Evolutionary conservation across 441 rosid species (phyloP).

Genomic region (Aquilaria agallochum): DNA sequence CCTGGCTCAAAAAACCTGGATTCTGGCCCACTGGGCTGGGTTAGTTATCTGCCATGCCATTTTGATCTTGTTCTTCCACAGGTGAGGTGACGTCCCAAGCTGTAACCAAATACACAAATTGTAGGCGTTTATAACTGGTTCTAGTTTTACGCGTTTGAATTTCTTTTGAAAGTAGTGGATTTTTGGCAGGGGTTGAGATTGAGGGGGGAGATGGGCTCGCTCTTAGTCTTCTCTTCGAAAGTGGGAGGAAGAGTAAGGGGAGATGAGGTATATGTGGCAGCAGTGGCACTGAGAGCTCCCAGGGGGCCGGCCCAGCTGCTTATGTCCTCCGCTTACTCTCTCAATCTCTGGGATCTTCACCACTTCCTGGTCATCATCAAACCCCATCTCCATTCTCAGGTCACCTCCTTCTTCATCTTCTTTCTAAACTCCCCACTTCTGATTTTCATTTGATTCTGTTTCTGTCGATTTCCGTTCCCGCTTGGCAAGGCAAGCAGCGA

Average conservation of each 20-base stretch:
- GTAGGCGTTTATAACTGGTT: no score
- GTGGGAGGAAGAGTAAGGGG: conserved; percentile 18
- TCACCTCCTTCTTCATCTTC: conserved; percentile 9
- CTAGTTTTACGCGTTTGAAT: no score
- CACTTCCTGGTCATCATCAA: conserved; percentile 76
- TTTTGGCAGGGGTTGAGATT: no score
- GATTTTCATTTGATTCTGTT: neutral
- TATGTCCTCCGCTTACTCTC: conserved; percentile 59
- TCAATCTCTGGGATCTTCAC: conserved; percentile 49
- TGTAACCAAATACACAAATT: no score
- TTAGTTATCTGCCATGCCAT: no score
- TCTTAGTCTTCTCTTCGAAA: neutral
- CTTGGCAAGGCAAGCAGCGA: neutral
- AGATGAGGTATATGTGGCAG: conserved; percentile 57
- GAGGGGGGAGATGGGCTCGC: no score
- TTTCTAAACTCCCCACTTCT: neutral
- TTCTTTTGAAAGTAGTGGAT: no score
- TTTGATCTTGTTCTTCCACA: no score
- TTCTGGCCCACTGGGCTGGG: no score
- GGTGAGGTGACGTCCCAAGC: no score
- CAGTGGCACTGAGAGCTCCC: conserved; percentile 59
- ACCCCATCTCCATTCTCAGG: conserved; percentile 40
- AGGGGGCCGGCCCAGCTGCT: conserved; percentile 54
- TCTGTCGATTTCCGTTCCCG: neutral
- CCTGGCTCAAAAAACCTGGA: no score